These are phyloP conservation scores for Russula dissimulans DNA, from an alignment of 768 basidiomycete species.

Conservation along the genomic window DNA sequence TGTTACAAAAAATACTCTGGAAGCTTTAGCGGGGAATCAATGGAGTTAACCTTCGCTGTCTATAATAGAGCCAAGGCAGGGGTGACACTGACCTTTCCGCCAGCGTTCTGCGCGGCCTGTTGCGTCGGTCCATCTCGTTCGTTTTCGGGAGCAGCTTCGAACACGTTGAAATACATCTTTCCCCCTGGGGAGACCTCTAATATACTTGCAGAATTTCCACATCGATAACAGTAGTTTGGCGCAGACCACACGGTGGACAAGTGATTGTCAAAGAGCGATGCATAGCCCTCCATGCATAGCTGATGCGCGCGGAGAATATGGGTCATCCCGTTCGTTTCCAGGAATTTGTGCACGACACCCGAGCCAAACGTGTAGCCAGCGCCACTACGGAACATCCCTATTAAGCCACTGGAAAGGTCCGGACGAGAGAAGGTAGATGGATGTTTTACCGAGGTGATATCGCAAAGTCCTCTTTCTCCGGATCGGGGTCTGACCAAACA, in stretches of 20 bases:
- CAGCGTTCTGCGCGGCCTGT: constrained; percentile 61
- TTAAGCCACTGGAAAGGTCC: constrained; percentile 9
- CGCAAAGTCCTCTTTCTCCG: constrained; percentile 98
- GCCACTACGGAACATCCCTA: constrained; percentile 46
- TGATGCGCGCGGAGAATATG: constrained; percentile 98
- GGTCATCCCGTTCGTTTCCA: constrained; percentile 91
- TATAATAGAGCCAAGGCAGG: background rate
- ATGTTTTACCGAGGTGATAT: constrained; percentile 82
- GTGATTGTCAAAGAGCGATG: constrained; percentile 93
- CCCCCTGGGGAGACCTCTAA: constrained; percentile 90
- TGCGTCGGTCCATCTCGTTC: constrained; percentile 84
- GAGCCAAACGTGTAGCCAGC: constrained; percentile 99
- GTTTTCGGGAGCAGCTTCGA: constrained; percentile 97
- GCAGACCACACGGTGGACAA: constrained; percentile 98
- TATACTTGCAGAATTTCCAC: constrained; percentile 95
- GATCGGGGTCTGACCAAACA: constrained; percentile 99
- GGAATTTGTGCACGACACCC: constrained; percentile 95
- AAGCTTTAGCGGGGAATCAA: constrained; percentile 34
- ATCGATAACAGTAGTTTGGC: constrained; percentile 97
- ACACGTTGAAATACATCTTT: constrained; percentile 90
- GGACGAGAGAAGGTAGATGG: constrained; percentile 9
- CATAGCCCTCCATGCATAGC: constrained; percentile 98
- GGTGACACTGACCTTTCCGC: constrained; percentile 49
- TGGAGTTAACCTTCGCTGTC: constrained; percentile 6
- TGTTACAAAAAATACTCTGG: constrained; percentile 69